phyloP scores from a whole-genome alignment of 2,329 filamentous ascomycete genomes.

The Lithohypha guttulata region DNA sequence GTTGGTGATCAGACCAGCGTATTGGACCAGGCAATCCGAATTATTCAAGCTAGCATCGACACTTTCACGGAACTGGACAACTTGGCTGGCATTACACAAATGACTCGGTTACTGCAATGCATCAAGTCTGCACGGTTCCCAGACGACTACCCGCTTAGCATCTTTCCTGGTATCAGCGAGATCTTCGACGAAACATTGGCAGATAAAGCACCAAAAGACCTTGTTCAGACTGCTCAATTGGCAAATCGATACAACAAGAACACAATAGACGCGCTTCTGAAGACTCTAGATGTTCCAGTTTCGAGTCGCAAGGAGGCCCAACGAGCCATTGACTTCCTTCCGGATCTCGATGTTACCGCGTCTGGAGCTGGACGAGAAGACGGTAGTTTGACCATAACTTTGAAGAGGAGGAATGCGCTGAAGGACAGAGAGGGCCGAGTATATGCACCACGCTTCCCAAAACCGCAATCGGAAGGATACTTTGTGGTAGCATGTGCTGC shows the following conservation, averaged over 20 bases:
- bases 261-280: conserved; percentile 22
- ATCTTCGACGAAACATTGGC: conserved; percentile 15
- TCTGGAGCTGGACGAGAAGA: conserved; percentile 19
- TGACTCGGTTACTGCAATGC: conserved; percentile 78
- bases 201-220: conserved; percentile 18
- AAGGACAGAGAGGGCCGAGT: conserved; percentile 58
- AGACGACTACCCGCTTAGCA: conserved; percentile 63
- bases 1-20: conserved; percentile 85
- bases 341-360: conserved; percentile 15
- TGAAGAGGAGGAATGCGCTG: conserved; percentile 17
- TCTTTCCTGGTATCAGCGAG: conserved; percentile 61
- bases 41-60: conserved; percentile 90
- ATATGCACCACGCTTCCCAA: conserved; percentile 82
- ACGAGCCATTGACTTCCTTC: conserved; percentile 41
- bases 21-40: conserved; percentile 90
- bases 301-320: conserved; percentile 26
- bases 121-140: conserved; percentile 93
- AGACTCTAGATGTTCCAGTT: conserved; percentile 19
- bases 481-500: conserved; percentile 62
- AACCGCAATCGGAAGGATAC: conserved; percentile 87
- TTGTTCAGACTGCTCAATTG: conserved; percentile 17
- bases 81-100: conserved; percentile 63
- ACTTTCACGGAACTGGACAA: conserved; percentile 76
- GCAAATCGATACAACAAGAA: conserved; percentile 16
- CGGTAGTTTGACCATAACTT: conserved; percentile 12